These are phyloP conservation scores for Colletotrichum sp. DNA, from an alignment of 2,329 filamentous ascomycete species.

Conservation along the genomic window DNA sequence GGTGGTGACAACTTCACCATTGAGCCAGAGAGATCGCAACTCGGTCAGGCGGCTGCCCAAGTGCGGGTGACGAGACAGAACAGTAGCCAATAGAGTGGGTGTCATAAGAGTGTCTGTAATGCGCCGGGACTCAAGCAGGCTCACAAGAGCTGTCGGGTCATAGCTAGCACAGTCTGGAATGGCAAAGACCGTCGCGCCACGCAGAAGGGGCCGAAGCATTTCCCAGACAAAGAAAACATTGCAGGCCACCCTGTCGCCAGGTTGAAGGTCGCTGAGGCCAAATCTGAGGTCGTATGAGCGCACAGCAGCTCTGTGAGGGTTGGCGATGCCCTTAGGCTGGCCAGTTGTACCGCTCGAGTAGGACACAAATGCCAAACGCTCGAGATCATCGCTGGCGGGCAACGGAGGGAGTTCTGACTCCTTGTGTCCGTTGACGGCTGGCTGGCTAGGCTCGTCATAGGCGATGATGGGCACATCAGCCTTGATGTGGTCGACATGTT, in stretches of 20 bases:
- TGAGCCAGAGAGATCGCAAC: conserved; percentile 77
- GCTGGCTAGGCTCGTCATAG: conserved; percentile 56
- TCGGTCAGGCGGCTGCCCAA: conserved; percentile 68
- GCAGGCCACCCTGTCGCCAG: conserved; percentile 81
- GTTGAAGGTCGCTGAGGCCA: conserved; percentile 68
- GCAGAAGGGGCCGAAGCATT: conserved; percentile 76
- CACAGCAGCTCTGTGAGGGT: conserved; percentile 76
- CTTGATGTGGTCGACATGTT: conserved; percentile 70
- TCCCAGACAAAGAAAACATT: conserved; percentile 92
- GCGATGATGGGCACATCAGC: conserved; percentile 66
- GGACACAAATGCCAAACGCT: conserved; percentile 79
- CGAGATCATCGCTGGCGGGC: conserved; percentile 71
- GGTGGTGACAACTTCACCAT: conserved; percentile 82
- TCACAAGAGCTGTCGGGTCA: conserved; percentile 76
- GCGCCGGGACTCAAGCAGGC: conserved; percentile 67
- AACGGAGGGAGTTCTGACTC: conserved; percentile 44
- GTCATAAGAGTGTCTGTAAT: conserved; percentile 87
- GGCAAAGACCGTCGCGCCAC: conserved; percentile 77
- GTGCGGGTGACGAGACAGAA: conserved; percentile 72
- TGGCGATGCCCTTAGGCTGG: conserved; percentile 82
- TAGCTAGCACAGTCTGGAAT: conserved; percentile 80
- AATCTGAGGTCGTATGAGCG: conserved; percentile 78
- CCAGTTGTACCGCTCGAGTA: conserved; percentile 82
- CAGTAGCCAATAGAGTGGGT: conserved; percentile 76
- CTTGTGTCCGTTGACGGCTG: conserved; percentile 13